A percentile compares a stretch with the other conserved stretches of the same genome.
Evolutionary conservation across 2,329 filamentous ascomycete genomes (phyloP).

Genomic region (Neofusicoccum ribis): DNA sequence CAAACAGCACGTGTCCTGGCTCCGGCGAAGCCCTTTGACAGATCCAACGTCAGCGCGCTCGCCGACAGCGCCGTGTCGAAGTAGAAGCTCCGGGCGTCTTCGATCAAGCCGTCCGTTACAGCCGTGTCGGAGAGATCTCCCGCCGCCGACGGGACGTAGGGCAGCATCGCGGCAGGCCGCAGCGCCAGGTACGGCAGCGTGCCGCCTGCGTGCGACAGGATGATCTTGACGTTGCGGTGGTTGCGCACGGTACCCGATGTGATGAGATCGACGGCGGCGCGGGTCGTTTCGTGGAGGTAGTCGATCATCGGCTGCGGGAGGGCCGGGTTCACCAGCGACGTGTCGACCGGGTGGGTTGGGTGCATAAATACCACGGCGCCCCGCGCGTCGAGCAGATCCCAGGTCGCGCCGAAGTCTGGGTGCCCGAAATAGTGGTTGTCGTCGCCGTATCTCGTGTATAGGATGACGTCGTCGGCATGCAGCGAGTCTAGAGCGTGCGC

Average conservation of each 20-base stretch:
- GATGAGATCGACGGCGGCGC: conserved; percentile 47
- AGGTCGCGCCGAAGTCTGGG: conserved; percentile 42
- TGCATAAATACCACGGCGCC: conserved; percentile 50
- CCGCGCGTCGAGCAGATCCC: conserved; percentile 46
- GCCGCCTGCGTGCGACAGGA: conserved; percentile 49
- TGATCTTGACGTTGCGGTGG: conserved; percentile 45
- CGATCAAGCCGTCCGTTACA: not conserved
- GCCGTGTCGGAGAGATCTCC: no score
- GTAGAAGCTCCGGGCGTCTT: conserved; percentile 31
- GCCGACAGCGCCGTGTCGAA: conserved; percentile 39
- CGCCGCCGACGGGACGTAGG: no score
- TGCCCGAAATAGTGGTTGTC: conserved; percentile 49
- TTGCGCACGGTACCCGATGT: conserved; percentile 32
- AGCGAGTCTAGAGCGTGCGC: conserved; percentile 43
- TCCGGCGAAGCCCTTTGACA: conserved; percentile 31
- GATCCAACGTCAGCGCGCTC: conserved; percentile 28
- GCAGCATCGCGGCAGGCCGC: no score
- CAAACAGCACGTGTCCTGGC: conserved; percentile 34
- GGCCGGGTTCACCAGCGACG: conserved; percentile 31
- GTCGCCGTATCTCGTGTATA: conserved; percentile 49
- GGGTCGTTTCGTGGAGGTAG: conserved; percentile 50
- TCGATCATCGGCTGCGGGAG: conserved; percentile 46
- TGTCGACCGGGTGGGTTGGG: conserved; percentile 45
- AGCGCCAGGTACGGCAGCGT: conserved; percentile 43
- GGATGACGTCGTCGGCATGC: conserved; percentile 48